Base-by-base conservation (phyloP, 306 rosid species). In the Ochetophila trinervis region DNA sequence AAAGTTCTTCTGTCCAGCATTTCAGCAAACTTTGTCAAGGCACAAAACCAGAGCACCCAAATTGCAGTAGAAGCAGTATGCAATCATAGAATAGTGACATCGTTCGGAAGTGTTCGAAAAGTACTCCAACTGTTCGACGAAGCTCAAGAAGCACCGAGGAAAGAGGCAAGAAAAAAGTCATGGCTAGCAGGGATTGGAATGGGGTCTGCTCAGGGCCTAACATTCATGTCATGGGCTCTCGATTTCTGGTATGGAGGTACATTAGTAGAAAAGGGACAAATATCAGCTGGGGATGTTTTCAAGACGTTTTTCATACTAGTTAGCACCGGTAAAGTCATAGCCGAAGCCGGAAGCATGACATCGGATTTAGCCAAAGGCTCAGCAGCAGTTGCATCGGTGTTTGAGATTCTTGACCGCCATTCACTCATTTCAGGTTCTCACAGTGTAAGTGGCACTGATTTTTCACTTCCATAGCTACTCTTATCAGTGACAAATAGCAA, bases 271-370 rank as follows among this genome's bases (percentile, higher is more conserved):
- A 83, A 69, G 57, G 80, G 96, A 12, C 79, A 87, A 15, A 86
- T 93, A 47, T 84, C 97, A 22, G 83, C 99, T 17, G 97, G 99
- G 37, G 99, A 81, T 75, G 97, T 93, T 75, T 89, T 93, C 79
- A 93, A 83, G 57, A 93, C 99, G 20, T 93, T 93, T 71, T 93
- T 93, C 71, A 89, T 90, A 6, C 75, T 93, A 74, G 91, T 93
- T 0, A 93, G 97, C 73, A 93, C 97, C 6, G 97, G 99, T 1
- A 93, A 93, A 69, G 97, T 93, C 30, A 93, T 90, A 13, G 99
- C 98, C n/a, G 98, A 93, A 0, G 98, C 98, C 3, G 98, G 98
- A 22, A 93, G 98, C 77, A 89, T 93, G 98, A 93, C 98, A 53
- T 86, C 97, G 45, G 97, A 89, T 75, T 80, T 93, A 19, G 98